These are phyloP conservation scores for Rugonectria rugulosa DNA, from an alignment of 2,329 filamentous ascomycete genomes.

Conservation along the genomic window DNA sequence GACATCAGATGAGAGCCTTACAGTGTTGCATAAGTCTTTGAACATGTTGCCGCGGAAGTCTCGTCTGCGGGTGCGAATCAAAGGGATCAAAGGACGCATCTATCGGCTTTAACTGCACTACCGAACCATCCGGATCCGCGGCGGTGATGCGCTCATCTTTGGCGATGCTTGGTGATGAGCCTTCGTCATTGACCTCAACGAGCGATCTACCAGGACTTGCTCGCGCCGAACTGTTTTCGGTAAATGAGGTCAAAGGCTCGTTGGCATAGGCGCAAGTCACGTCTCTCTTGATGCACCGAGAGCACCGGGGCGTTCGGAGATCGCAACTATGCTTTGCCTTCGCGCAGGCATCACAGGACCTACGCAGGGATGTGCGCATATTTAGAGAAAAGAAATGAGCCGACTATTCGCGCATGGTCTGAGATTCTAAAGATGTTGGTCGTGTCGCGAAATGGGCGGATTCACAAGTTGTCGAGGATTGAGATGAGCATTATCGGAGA, in stretches of 20 bases:
- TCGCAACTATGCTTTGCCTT: slow-evolving; percentile 65
- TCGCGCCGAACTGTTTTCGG: slow-evolving; percentile 16
- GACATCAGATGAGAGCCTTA: slow-evolving; percentile 37
- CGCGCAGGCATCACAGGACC: slow-evolving; percentile 64
- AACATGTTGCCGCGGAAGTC: slow-evolving; percentile 58
- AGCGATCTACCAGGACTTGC: background rate
- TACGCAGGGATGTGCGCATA: slow-evolving; percentile 64
- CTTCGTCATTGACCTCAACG: background rate
- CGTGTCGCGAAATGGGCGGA: background rate
- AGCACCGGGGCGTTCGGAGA: slow-evolving; percentile 60
- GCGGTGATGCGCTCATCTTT: background rate
- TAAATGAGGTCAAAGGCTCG: slow-evolving; percentile 50
- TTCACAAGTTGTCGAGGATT: background rate
- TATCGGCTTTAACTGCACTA: slow-evolving; percentile 33
- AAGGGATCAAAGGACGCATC: slow-evolving; percentile 59
- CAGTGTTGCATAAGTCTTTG: slow-evolving; percentile 65
- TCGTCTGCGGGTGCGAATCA: slow-evolving; percentile 62
- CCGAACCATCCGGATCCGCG: slow-evolving; percentile 2
- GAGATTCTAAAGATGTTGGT: background rate
- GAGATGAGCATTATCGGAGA: background rate
- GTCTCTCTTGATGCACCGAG: slow-evolving; percentile 60
- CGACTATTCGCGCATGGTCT: background rate
- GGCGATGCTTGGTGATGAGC: background rate
- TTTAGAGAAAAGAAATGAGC: background rate
- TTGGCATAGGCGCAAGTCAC: slow-evolving; percentile 61